Evolutionary conservation across 31 red algal species (phyloP), one percentile per base, ranked within the genome.

Genomic region (Endocladia muricata): DNA sequence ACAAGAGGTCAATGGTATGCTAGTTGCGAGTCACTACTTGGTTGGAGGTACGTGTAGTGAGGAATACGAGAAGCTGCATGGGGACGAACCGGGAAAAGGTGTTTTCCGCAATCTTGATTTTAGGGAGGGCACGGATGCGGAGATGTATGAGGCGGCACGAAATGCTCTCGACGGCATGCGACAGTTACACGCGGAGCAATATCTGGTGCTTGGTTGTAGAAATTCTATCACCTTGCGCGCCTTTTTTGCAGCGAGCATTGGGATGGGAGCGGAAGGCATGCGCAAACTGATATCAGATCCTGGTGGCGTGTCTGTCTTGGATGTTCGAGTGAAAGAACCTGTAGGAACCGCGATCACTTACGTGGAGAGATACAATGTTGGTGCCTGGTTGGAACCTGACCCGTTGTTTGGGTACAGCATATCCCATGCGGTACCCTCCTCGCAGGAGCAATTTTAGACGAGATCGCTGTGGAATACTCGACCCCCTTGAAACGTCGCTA

Each of bases 301-400:
- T 1, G 82, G 82, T 6, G 82, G 82, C 3, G 82, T 85, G 1
- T 61, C 55, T 3, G 66, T 76, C 43, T 39, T 85, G 1, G 82
- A 85, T 35, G n/a, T 85, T 1, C 43, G 9, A n/a, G 55, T 72
- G 11, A 37, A 41, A n/a, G 44, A 33, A 58, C 8, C 37, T 37
- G 40, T 77, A 1, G 72, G 72, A 15, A 26, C 31, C 8, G 40
- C 54, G 19, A 54, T 29, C 5, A 34, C 70, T 32, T 57, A 40
- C 35, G 71, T 85, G n/a, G 82, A 75, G 26, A 41, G 70, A 58
- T 76, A 73, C 49, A 85, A 85, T 36, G 51, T 73, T 19, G 65
- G 69, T 21, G 71, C 82, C 28, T 54, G 43, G 69, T 37, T 39
- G 3, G 23, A 23, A 21, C 68, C 21, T 5, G 68, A 49, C 21